Conservation (phyloP, 108 stramenopile species). For the Fragilariopsis cylindrus region DNA sequence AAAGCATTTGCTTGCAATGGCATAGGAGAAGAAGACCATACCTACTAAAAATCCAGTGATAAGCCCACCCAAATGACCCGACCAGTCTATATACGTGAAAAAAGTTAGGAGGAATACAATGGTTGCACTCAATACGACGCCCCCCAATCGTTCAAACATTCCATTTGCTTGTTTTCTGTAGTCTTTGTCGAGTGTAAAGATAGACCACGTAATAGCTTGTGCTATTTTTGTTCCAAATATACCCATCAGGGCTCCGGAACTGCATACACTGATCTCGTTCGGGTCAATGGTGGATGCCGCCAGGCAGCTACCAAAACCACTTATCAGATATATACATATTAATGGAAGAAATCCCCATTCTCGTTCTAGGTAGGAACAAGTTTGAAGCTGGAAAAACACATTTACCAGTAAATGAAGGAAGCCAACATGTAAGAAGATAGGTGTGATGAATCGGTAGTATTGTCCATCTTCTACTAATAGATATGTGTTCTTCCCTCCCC, state of each 20-base stretch:
- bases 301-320: slow-evolving; percentile 32
- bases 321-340: slow-evolving; percentile 39
- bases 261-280: slow-evolving; percentile 50
- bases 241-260: slow-evolving; percentile 59
- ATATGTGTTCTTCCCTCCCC: slow-evolving; percentile 70
- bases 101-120: slow-evolving; percentile 38
- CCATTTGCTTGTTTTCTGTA: background rate
- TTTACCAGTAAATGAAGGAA: slow-evolving; percentile 58
- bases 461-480: slow-evolving; percentile 42
- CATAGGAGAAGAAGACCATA: slow-evolving; percentile 34
- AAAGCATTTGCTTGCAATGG: slow-evolving; percentile 30
- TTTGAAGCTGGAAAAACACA: slow-evolving; percentile 53
- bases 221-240: slow-evolving; percentile 61
- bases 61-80: slow-evolving; percentile 57
- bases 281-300: slow-evolving; percentile 35
- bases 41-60: slow-evolving; percentile 48
- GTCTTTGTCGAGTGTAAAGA: slow-evolving; percentile 22
- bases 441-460: slow-evolving; percentile 54
- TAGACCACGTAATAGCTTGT: slow-evolving; percentile 38
- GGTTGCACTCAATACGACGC: slow-evolving; percentile 37
- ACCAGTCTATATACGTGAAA: slow-evolving; percentile 53
- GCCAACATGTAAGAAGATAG: slow-evolving; percentile 58
- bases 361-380: slow-evolving; percentile 53
- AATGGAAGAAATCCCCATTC: slow-evolving; percentile 61
- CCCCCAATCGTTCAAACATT: slow-evolving; percentile 38